Conservation (phyloP, 805 yeast species). For the Ogataea trehalophila region DNA sequence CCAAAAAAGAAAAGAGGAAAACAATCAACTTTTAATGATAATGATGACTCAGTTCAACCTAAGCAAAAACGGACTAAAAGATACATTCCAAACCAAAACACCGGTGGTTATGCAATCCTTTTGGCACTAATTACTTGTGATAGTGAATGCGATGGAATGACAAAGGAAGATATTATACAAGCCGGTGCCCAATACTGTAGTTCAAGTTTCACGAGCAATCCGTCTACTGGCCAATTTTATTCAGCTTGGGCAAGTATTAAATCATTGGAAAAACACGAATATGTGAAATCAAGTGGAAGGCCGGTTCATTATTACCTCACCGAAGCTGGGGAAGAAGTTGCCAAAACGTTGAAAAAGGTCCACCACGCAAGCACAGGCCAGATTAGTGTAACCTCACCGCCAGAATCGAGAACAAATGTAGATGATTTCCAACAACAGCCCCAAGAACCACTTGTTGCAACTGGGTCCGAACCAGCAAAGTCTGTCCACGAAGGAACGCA, state of each 20-base stretch:
- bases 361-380: conserved; percentile 26
- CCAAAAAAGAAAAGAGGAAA: conserved; percentile 4
- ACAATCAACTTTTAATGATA: background rate
- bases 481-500: conserved; percentile 10
- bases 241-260: conserved; percentile 75
- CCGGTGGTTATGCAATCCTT: conserved; percentile 84
- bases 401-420: too few species aligned
- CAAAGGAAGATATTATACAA: conserved; percentile 53
- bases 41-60: background rate
- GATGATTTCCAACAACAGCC: background rate
- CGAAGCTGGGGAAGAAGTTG: conserved; percentile 63
- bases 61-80: conserved; percentile 22
- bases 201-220: conserved; percentile 53
- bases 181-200: conserved; percentile 54
- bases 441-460: background rate
- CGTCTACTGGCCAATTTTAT: conserved; percentile 56
- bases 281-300: conserved; percentile 52
- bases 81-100: conserved; percentile 68
- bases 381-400: background rate
- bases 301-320: conserved; percentile 62
- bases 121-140: conserved; percentile 53
- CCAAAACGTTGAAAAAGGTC: conserved; percentile 47
- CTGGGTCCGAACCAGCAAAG: background rate
- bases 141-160: conserved; percentile 47
- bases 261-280: conserved; percentile 53